Percentiles rank a stretch among this genome's conserved stretches.
Conservation (phyloP, 2,329 filamentous ascomycete genomes). For the Gliomastix tumulicola region DNA sequence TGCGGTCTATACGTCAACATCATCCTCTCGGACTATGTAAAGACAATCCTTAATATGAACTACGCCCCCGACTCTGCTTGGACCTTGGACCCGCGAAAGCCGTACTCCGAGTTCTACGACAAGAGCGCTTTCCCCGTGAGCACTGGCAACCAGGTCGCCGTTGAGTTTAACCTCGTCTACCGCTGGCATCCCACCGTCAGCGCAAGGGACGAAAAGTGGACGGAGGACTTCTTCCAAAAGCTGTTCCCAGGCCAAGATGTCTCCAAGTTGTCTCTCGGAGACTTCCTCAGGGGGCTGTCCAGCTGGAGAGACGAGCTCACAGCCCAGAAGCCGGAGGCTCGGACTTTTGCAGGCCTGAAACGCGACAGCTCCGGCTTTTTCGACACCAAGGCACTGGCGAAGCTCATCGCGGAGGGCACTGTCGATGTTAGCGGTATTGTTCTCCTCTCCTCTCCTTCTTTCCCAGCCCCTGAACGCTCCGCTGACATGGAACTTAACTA, state of each 20-base stretch:
- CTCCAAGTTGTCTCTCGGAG: neutral
- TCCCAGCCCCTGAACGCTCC: constrained; percentile 5
- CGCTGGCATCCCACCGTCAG: neutral
- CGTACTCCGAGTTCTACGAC: neutral
- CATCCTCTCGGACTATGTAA: neutral
- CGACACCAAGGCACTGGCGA: neutral
- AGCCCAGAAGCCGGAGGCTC: neutral
- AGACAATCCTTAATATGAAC: neutral
- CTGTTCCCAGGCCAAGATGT: neutral
- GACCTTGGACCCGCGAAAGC: neutral
- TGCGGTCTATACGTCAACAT: neutral
- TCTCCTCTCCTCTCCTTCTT: constrained; percentile 6
- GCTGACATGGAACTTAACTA: constrained; percentile 40
- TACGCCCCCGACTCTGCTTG: neutral
- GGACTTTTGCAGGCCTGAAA: neutral
- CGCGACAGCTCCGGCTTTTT: neutral
- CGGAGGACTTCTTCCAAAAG: neutral
- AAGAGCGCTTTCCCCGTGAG: neutral
- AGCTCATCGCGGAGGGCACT: neutral
- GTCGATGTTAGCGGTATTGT: neutral
- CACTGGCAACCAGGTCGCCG: neutral
- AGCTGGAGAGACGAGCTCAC: neutral
- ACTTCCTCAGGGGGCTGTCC: neutral
- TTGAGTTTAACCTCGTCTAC: neutral
- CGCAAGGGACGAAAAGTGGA: neutral